A percentile compares a stretch with the other conserved stretches of the same genome.
phyloP scores from a whole-genome alignment of 805 yeast species.

The Candida nemodendra region DNA sequence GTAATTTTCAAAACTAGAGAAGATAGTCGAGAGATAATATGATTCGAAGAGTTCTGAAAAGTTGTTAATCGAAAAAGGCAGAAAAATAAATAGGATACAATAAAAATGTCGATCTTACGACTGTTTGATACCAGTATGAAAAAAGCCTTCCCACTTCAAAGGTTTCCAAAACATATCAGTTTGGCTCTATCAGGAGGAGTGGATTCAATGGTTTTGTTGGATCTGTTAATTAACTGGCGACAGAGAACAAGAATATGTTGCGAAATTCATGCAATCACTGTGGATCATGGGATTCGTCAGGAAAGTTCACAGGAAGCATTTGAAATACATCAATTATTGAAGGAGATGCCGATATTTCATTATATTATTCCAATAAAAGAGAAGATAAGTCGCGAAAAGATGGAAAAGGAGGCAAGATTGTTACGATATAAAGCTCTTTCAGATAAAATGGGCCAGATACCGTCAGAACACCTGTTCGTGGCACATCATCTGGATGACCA shows the following conservation, averaged over 20 bases:
- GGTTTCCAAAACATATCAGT: neutral
- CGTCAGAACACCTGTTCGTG: conserved; percentile 41
- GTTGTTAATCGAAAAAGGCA: no score
- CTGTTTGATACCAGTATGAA: neutral
- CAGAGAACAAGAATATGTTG: conserved; percentile 13
- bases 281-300: conserved; percentile 59
- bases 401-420: conserved; percentile 59
- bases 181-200: conserved; percentile 80
- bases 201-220: conserved; percentile 71
- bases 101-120: no score
- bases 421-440: conserved; percentile 48
- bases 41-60: no score
- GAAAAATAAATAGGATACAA: no score
- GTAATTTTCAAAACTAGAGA: no score
- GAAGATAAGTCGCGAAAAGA: conserved; percentile 12
- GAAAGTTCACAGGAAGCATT: conserved; percentile 52
- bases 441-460: conserved; percentile 37
- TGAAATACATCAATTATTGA: conserved; percentile 26
- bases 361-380: conserved; percentile 19
- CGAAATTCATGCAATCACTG: conserved; percentile 53
- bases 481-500: conserved; percentile 78
- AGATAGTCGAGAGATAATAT: no score
- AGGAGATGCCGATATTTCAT: conserved; percentile 28
- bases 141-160: neutral
- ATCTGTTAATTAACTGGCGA: conserved; percentile 38